A percentile compares a stretch with the other conserved stretches of the same genome.
Conservation (phyloP, 106 monocot species). For the Dioscorea dumetorum region DNA sequence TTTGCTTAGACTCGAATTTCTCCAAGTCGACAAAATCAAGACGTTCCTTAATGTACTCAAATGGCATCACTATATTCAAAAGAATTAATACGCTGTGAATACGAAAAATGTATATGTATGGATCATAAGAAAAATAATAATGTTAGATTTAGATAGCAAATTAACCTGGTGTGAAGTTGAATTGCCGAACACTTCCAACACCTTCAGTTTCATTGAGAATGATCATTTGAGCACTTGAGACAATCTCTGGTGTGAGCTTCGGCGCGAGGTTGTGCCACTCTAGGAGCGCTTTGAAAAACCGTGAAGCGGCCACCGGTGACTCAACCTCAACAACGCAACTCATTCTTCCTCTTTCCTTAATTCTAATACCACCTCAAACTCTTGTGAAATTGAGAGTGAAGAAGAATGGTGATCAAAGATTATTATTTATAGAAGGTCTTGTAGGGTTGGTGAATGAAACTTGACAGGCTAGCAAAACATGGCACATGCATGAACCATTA, state of each 20-base stretch:
- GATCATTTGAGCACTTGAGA: background rate
- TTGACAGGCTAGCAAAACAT: too few species aligned
- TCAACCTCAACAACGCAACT: background rate
- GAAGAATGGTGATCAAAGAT: too few species aligned
- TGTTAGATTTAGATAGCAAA: background rate
- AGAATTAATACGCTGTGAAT: background rate
- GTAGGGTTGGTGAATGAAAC: too few species aligned
- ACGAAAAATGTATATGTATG: background rate
- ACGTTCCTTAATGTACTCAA: conserved; percentile 2
- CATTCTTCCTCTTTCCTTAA: background rate
- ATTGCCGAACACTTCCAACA: conserved; percentile 4
- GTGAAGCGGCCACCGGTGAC: background rate
- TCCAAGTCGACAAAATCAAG: conserved; percentile 4
- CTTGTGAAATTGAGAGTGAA: too few species aligned
- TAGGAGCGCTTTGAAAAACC: conserved; percentile 3
- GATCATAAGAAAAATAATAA: background rate
- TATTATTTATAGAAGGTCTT: too few species aligned
- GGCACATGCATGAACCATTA: too few species aligned
- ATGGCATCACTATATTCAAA: conserved; percentile 2
- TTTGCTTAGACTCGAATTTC: conserved; percentile 3
- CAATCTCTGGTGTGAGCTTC: background rate
- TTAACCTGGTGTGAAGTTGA: conserved; percentile 10
- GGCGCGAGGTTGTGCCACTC: conserved; percentile 8
- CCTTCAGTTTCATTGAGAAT: background rate
- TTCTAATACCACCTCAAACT: too few species aligned